phyloP scores from a whole-genome alignment of 768 basidiomycete genomes.

The Boletus sp. region DNA sequence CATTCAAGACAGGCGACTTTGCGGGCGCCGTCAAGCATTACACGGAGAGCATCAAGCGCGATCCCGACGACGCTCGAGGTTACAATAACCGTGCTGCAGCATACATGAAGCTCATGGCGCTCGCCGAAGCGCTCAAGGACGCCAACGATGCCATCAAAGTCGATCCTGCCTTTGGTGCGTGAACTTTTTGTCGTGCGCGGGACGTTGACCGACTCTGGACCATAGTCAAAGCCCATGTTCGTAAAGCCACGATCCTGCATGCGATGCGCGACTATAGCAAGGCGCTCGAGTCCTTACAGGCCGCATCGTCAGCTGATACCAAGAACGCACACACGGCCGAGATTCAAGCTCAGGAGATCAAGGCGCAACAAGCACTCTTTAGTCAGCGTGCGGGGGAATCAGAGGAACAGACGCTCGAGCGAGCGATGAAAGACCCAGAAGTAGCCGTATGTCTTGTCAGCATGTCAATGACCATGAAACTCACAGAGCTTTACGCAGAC shows the following conservation, averaged over 20 bases:
- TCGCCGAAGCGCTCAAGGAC: slow-evolving; percentile 96
- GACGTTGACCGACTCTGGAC: background rate
- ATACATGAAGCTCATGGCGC: slow-evolving; percentile 90
- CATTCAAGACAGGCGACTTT: slow-evolving; percentile 93
- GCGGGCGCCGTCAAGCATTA: slow-evolving; percentile 89
- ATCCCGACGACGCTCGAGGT: slow-evolving; percentile 83
- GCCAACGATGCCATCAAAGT: slow-evolving; percentile 90
- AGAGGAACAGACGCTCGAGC: slow-evolving; percentile 88
- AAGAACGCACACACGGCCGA: slow-evolving; percentile 81
- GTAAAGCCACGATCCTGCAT: slow-evolving; percentile 82
- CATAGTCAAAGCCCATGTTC: slow-evolving; percentile 88
- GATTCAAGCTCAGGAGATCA: slow-evolving; percentile 76
- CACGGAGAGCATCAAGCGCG: slow-evolving; percentile 94
- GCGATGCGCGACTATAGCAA: slow-evolving; percentile 91
- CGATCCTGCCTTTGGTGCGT: slow-evolving; percentile 79
- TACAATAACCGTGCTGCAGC: slow-evolving; percentile 99
- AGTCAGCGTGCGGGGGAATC: slow-evolving; percentile 78
- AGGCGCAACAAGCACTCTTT: slow-evolving; percentile 78
- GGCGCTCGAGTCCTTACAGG: slow-evolving; percentile 80
- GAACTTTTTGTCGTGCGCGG: background rate
- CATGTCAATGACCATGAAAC: background rate
- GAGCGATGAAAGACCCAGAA: slow-evolving; percentile 98
- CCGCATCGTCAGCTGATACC: slow-evolving; percentile 74
- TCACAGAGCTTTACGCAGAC: slow-evolving; percentile 40
- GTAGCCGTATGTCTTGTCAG: slow-evolving; percentile 62